Evolutionary conservation across 345 rosid genomes (phyloP).

Genomic region (Gossypium thurberi): DNA sequence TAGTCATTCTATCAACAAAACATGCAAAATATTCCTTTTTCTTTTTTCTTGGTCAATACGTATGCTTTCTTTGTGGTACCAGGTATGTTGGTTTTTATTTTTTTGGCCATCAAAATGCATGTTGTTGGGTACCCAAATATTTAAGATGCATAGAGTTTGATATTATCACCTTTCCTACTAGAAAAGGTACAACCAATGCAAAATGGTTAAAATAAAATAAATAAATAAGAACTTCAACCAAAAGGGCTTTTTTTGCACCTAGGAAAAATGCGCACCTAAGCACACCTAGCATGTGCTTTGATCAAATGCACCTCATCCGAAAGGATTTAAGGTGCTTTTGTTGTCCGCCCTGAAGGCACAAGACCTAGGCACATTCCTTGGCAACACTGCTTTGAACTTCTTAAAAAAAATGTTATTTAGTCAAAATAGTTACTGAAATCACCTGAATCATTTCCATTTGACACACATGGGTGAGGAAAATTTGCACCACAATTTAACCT

Average conservation of each 20-base stretch:
- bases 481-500: slow-evolving; percentile 53
- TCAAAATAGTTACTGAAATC: slow-evolving; percentile 12
- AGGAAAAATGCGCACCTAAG: background rate
- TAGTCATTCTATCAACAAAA: background rate
- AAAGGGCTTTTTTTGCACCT: background rate
- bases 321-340: background rate
- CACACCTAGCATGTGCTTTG: background rate
- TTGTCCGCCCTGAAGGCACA: background rate
- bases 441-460: slow-evolving; percentile 53
- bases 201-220: background rate
- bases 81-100: background rate
- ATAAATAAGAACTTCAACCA: background rate
- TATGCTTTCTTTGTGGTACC: background rate
- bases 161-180: background rate
- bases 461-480: slow-evolving; percentile 47
- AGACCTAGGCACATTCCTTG: background rate
- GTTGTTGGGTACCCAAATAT: background rate
- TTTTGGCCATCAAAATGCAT: no score
- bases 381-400: background rate
- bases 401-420: background rate
- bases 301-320: background rate
- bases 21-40: background rate
- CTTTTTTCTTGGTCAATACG: background rate
- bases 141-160: background rate
- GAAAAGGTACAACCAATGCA: background rate